Base-by-base conservation (phyloP, 2,329 filamentous ascomycete species). In the Pseudogymnoascus verrucosus region DNA sequence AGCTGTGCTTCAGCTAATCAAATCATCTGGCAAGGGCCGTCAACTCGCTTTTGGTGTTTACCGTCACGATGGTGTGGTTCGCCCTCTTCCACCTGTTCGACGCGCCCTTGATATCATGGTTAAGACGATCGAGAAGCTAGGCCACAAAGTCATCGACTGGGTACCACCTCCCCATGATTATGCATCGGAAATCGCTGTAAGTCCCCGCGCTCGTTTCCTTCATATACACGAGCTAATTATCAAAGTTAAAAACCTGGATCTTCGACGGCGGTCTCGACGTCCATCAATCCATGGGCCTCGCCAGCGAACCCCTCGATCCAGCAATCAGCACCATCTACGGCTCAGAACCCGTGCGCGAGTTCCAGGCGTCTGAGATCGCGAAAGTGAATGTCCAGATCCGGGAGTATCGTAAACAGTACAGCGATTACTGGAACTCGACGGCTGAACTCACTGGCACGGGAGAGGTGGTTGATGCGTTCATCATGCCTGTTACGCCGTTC, bases 351-450 rank as follows among this genome's bases (percentile, higher is more conserved):
- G 75, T 80, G 64, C 64, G 67, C 21, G 40, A 68, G 64, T 60
- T 75, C 61, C 44, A 73, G 10, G 63, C 68, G 67, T 79, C 57
- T 23, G 63, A 71, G 14, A 73, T 73, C 10, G 66, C 68, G 14
- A 66, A 63, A 16, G 64, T 68, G 36, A 87, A 86, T 5, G 72
- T 86, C 1, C 72, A 74, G 14, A 84, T 84, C 64, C 77, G 84
- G 1, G 76, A 81, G 26, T 82, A 79, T 60, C 82, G 86, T 68
- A 82, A 82, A 64, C 73, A 77, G 16, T 88, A 88, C 67, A 79
- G 85, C 72, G 84, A 88, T 61, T 88, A 86, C 69, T 87, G 84
- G 85, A 86, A 86, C 65, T 79, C 76, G 12, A 86, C 83, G 0
- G 76, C 73, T 0, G 72, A 76, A 3, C 57, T 76, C n/a, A 84